These are phyloP conservation scores for Rutidosis leptorrhynchoides DNA, from an alignment of 129 eudicot genomes.

Conservation along the genomic window DNA sequence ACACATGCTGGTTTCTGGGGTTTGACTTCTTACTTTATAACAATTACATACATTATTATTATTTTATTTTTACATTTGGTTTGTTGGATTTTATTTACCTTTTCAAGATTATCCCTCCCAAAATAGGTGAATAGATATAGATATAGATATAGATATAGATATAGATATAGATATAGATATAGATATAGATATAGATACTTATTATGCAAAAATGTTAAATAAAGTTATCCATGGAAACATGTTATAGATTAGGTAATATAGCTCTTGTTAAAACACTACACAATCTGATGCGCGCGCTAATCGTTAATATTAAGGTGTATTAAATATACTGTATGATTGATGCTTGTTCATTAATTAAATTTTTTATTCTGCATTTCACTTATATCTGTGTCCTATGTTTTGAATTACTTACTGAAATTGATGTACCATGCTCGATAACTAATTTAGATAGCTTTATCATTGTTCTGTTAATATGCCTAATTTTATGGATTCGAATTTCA, in stretches of 20 bases:
- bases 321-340: background rate
- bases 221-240: background rate
- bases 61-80: background rate
- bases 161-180: no score
- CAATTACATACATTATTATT: background rate
- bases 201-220: background rate
- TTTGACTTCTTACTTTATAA: constrained; percentile 18
- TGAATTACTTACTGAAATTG: background rate
- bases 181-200: background rate
- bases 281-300: background rate
- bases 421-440: background rate
- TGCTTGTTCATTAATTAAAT: background rate
- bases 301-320: background rate
- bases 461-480: background rate
- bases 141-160: no score
- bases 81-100: background rate
- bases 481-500: background rate
- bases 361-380: background rate
- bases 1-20: constrained; percentile 64
- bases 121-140: background rate
- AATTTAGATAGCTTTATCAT: background rate
- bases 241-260: background rate
- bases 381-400: no score
- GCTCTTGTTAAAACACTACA: background rate
- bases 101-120: background rate